A percentile compares a stretch with the other conserved stretches of the same genome.
These are phyloP conservation scores for Truncatella angustata DNA, from an alignment of 2,329 filamentous ascomycete species.

Conservation along the genomic window DNA sequence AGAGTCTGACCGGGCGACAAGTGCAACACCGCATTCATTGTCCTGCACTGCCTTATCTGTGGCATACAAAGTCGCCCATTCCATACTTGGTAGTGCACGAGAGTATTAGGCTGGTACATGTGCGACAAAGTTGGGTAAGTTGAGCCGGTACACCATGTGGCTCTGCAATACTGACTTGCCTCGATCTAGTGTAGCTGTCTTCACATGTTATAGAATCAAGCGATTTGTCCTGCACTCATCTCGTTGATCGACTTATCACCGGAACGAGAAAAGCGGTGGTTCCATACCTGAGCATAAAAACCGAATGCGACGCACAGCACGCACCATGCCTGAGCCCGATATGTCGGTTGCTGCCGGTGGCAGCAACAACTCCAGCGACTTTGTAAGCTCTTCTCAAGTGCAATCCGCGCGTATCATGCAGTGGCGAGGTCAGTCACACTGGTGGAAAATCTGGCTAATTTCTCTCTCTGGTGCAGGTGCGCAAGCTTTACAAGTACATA, in stretches of 20 bases:
- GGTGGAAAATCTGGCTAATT: too few species aligned
- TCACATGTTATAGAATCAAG: background rate
- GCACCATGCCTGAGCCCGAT: slow-evolving; percentile 32
- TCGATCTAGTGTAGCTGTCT: background rate
- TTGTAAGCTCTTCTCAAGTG: slow-evolving; percentile 62
- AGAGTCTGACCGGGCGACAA: background rate
- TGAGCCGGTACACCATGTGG: background rate
- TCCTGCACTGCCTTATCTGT: background rate
- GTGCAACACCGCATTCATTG: background rate
- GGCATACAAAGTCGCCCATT: background rate
- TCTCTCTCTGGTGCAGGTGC: slow-evolving; percentile 78
- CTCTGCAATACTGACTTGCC: background rate
- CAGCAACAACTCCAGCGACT: slow-evolving; percentile 86
- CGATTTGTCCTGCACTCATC: background rate
- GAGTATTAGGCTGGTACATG: background rate
- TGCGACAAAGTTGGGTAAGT: background rate
- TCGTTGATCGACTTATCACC: background rate
- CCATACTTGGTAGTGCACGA: background rate
- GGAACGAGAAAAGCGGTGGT: background rate
- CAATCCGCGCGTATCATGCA: background rate
- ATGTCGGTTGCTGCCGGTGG: slow-evolving; percentile 38
- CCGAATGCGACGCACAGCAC: slow-evolving; percentile 15
- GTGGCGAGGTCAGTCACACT: too few species aligned
- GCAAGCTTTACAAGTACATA: slow-evolving; percentile 94
- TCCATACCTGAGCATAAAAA: background rate